Evolutionary conservation across 495 filamentous ascomycete genomes (phyloP), one percentile per base, ranked within the genome.

Genomic region (Terfezia boudieri): DNA sequence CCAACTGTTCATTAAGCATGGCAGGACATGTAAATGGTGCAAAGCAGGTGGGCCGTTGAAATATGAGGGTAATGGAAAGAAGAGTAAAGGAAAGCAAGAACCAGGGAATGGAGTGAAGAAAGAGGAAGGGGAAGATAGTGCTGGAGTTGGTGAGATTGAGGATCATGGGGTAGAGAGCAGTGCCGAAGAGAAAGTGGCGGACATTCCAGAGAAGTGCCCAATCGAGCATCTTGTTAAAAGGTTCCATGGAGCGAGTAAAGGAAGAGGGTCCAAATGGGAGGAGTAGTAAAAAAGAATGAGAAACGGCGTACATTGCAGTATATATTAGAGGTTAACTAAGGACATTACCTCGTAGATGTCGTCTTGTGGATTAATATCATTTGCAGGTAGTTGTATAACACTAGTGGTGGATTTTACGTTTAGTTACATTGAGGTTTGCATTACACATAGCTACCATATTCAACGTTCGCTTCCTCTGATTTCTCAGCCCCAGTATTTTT

Each of bases 1-100:
- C 66, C 77, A 86, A 58, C 71, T 95, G 0, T 77, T 98, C 46
- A 89, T 95, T 53, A 74, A 74, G 3, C 90, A 98, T 67, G 90
- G 90, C 1, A 82, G 84, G 64, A 70, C 68, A 0, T 98, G 90
- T 69, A 75, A 74, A 5, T 73, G 83, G 53, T 98, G 90, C 63
- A 74, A 78, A 51, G 83, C 83, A 1, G 59, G 68, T 54, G 52
- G 55, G 20, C 36, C 61, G 35, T 35, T 49, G 5, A 52, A 37
- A 8, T 37, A 50, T 5, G 37, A 38, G 35, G 16, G 22, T 9
- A 5, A 32, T 7, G 8, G 46, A 16, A 38, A n/a, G 41, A 37
- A 36, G 53, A 56, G 20, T 16, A 43, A 4, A 32, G 49, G 43
- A 1, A 36, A 9, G 10, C 8, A 46, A 48, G 23, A 59, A 62